Base-by-base conservation (phyloP, 768 basidiomycete species). In the Agrocybe pediades region DNA sequence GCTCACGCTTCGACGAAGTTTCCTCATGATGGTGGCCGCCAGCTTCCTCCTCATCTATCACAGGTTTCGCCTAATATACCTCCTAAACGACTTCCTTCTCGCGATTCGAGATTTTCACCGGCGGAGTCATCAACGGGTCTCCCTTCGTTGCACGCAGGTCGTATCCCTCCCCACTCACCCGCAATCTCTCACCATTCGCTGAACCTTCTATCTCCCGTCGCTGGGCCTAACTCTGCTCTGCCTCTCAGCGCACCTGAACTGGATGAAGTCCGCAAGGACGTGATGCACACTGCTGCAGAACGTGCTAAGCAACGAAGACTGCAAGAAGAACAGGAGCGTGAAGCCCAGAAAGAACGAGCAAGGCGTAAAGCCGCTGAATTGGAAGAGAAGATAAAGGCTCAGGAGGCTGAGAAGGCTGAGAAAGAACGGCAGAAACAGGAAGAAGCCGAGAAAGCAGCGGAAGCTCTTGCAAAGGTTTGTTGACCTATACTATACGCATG, bases 241-340 rank as follows among this genome's bases (percentile, higher is more conserved):
- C 71, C 76, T 21, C 51, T 74, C 7, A 63, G 65, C 21, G 66
- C 74, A 2, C 63, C 72, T 27, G 83, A 85, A 51, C 62, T 89
- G 25, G 88, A 92, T 46, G 83, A 83, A 47, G 81, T 74, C n/a
- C 79, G 81, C 53, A 88, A 89, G 66, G 83, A 85, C 42, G 72
- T 86, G 16, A 94, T 95, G 93, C 92, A 92, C 55, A 81, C 70
- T 50, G 90, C 90, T 6, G 93, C 93, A 1, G 92, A 90, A 56
- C 81, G 92, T 36, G 93, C 93, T 6, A 87, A 84, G 62, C 81
- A 87, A 56, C 77, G 93, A 49, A 75, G 91, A 43, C 86, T 90
- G 62, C 80, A 88, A 46, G 93, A 95, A 60, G 94, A 95, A 65
- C 87, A 85, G 56, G 87, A 90, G 59, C 79, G 92, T 15, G 86